Percentiles rank a stretch among this genome's conserved stretches.
Evolutionary conservation across 345 rosid genomes (phyloP).

Genomic region (Eutrema yunnanense): DNA sequence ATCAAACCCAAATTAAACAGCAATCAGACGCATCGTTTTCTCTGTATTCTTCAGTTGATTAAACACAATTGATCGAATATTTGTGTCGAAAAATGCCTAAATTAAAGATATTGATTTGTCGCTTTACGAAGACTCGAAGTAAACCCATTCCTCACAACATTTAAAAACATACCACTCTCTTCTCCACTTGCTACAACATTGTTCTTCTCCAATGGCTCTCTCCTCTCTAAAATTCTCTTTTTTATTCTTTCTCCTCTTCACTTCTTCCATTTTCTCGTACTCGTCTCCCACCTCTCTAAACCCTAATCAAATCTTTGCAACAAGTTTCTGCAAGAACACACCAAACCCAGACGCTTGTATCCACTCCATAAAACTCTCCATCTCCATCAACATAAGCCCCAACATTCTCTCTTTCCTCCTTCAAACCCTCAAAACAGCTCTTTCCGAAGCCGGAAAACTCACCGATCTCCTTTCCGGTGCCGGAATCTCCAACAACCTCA

Average conservation of each 20-base stretch:
- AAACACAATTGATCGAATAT: neutral
- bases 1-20: neutral
- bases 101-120: neutral
- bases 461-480: conserved; percentile 39
- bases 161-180: conserved; percentile 4
- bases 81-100: neutral
- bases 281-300: conserved; percentile 32
- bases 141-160: neutral
- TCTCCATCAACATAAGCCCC: conserved; percentile 59
- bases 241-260: conserved; percentile 35
- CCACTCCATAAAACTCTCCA: conserved; percentile 56
- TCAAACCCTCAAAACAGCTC: conserved; percentile 56
- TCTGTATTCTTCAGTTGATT: neutral
- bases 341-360: conserved; percentile 75
- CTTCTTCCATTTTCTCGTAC: conserved; percentile 4
- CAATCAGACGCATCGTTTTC: neutral
- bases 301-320: conserved; percentile 27
- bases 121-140: neutral
- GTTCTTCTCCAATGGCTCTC: conserved; percentile 39
- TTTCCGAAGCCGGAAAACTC: conserved; percentile 59
- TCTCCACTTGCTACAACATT: neutral
- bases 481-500: conserved; percentile 29
- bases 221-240: conserved; percentile 11
- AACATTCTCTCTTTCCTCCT: conserved; percentile 52
- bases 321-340: conserved; percentile 47